Conservation (phyloP, 2,329 filamentous ascomycete genomes). For the Corinectria fuckeliana region DNA sequence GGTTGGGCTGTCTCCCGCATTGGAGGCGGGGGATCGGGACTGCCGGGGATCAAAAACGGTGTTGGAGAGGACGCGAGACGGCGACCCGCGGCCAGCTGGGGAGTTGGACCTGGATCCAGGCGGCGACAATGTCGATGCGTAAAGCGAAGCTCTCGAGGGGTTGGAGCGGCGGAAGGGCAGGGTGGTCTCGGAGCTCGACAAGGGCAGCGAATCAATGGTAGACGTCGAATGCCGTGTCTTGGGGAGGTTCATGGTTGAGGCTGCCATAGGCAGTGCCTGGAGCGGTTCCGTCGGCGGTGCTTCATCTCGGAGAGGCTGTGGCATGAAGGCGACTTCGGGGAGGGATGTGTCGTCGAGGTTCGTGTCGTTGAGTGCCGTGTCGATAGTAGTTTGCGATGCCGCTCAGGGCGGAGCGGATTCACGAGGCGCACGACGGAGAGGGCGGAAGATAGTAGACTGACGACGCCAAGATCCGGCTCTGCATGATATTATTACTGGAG, state of each 20-base stretch:
- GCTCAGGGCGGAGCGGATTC: constrained; percentile 26
- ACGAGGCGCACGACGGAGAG: constrained; percentile 34
- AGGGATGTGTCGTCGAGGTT: constrained; percentile 19
- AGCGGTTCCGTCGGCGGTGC: constrained; percentile 67
- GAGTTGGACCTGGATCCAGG: constrained; percentile 72
- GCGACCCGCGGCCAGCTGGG: constrained; percentile 65
- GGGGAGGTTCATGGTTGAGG: constrained; percentile 63
- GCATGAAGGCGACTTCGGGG: constrained; percentile 62
- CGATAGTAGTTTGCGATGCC: not conserved
- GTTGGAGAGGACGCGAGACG: constrained; percentile 62
- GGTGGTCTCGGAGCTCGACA: constrained; percentile 59
- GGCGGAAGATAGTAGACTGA: constrained; percentile 29
- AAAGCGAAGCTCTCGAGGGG: constrained; percentile 65
- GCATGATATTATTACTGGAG: constrained; percentile 39
- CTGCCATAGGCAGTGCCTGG: constrained; percentile 72
- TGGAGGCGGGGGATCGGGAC: constrained; percentile 53
- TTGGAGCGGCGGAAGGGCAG: constrained; percentile 62
- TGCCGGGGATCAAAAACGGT: constrained; percentile 62
- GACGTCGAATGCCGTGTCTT: constrained; percentile 67
- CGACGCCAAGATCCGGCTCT: constrained; percentile 30
- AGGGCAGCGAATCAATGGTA: constrained; percentile 52
- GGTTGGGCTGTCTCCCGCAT: constrained; percentile 52
- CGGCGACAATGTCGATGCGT: constrained; percentile 72
- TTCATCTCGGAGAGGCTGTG: constrained; percentile 69
- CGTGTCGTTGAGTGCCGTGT: not conserved